Conservation (phyloP, 2,329 filamentous ascomycete genomes). For the Aspergillus sp. region DNA sequence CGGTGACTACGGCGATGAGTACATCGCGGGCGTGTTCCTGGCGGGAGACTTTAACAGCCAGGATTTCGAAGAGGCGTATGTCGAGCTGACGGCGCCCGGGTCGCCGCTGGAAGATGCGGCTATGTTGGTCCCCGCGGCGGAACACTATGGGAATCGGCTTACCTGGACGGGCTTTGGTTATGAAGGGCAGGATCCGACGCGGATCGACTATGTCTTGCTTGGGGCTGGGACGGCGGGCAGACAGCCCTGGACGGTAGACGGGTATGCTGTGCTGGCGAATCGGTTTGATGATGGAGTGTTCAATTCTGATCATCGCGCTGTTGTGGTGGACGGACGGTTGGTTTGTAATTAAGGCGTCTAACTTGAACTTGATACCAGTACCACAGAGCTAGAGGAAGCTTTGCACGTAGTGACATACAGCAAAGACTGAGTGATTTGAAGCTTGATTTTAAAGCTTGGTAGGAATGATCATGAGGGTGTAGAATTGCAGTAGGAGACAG, state of each 20-base stretch:
- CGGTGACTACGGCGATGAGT: conserved; percentile 17
- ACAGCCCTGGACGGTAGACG: conserved; percentile 43
- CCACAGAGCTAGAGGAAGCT: background rate
- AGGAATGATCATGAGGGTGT: too few relatives aligned
- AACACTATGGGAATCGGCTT: conserved; percentile 50
- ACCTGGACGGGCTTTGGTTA: conserved; percentile 57
- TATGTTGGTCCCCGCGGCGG: conserved; percentile 31
- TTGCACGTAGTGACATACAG: background rate
- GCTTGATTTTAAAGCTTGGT: too few relatives aligned
- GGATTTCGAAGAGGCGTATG: conserved; percentile 53
- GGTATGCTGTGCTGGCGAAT: conserved; percentile 54
- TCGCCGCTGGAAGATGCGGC: conserved; percentile 40
- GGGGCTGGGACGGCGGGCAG: conserved; percentile 13
- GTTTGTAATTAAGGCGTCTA: background rate
- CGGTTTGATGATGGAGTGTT: conserved; percentile 56
- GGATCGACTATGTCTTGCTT: conserved; percentile 56
- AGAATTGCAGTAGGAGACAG: too few relatives aligned
- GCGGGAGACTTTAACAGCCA: conserved; percentile 58
- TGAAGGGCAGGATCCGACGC: conserved; percentile 34
- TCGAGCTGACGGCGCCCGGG: conserved; percentile 41
- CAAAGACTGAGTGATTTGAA: too few relatives aligned
- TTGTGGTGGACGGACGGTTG: conserved; percentile 51
- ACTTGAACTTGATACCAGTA: background rate
- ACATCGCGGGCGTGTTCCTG: conserved; percentile 48
- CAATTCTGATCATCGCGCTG: conserved; percentile 57